Conservation (phyloP, 1,284 basidiomycete species). For the Ceratobasidium sp. region DNA sequence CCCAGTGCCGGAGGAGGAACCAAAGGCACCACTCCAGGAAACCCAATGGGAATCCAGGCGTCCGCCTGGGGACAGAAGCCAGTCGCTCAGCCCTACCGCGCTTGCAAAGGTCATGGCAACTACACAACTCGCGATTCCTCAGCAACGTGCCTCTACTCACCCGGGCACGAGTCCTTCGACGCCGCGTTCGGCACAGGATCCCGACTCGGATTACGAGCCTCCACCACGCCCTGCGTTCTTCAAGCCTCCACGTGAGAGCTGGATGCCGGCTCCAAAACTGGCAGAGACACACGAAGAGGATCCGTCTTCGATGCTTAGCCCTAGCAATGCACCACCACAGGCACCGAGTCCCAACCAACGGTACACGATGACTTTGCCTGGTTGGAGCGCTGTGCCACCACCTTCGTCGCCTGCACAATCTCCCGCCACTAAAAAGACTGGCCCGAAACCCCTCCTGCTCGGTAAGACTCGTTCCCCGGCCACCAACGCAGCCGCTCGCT, state of each 20-base stretch:
- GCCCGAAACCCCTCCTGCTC: slow-evolving; percentile 43
- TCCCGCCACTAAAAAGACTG: slow-evolving; percentile 29
- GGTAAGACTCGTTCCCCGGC: slow-evolving; percentile 38
- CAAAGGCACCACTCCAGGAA: background rate
- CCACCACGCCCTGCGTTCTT: slow-evolving; percentile 34
- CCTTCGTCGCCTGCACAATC: slow-evolving; percentile 28
- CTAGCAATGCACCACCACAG: slow-evolving; percentile 1
- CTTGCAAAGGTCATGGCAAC: slow-evolving; percentile 24
- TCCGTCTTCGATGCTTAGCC: slow-evolving; percentile 5
- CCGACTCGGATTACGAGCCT: slow-evolving; percentile 28
- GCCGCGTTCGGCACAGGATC: slow-evolving; percentile 21
- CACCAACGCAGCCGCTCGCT: slow-evolving; percentile 24
- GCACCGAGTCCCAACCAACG: slow-evolving; percentile 30
- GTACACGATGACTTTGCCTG: slow-evolving; percentile 42
- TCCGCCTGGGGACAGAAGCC: slow-evolving; percentile 24
- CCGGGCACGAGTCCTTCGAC: background rate
- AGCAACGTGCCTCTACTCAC: slow-evolving; percentile 16
- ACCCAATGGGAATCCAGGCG: slow-evolving; percentile 17
- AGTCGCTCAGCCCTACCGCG: slow-evolving; percentile 33
- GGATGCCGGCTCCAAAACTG: slow-evolving; percentile 23
- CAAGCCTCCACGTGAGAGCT: slow-evolving; percentile 33
- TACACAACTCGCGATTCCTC: slow-evolving; percentile 7
- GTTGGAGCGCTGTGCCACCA: slow-evolving; percentile 36
- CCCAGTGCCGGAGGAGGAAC: slow-evolving; percentile 28
- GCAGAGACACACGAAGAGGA: slow-evolving; percentile 17